Evolutionary conservation across 2,329 filamentous ascomycete species (phyloP), one percentile per base, ranked within the genome.

Genomic region (Aspergillus sp.): DNA sequence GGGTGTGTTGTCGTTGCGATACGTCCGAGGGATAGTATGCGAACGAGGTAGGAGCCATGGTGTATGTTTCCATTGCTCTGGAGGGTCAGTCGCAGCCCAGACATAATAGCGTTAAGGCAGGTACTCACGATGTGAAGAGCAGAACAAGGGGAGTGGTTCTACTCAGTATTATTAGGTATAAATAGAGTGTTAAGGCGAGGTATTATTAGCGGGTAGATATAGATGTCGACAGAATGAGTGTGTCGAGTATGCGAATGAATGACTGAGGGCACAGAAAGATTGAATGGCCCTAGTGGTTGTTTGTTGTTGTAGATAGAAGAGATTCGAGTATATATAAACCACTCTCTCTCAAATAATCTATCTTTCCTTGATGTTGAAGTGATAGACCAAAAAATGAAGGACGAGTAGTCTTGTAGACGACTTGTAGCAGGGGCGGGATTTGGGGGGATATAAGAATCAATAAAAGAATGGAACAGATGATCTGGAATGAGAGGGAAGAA

Each of bases 1-100:
- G 84, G 47, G 82, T 82, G 71, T 90, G 85, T 64, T 86, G 85
- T 62, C 84, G 79, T 66, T 90, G 85, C 53, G 82, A 76, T 67
- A 81, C 83, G 55, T 93, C 87, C 56, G 86, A 83, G 62, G 82
- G 85, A 76, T 91, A 95, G 78, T 90, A 93, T 79, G 87, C 90
- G 77, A 90, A 94, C 50, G 86, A 76, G 56, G 84, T 81, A 72
- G 87, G 85, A 63, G 72, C 71, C 61, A 75, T 71, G 54, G 71
- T 65, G 61, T 78, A 78, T 79, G 81, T 69, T 63, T 88, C 85
- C 85, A 89, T 89, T 74, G 53, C 17, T 52, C 27, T 20, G 30
- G n/a, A 27, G 23, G 25, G 42, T 35, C 25, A 44, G 42, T 44
- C 22, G 23, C 4, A 7, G 13, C 25, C 33, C 12, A 3, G 4